A percentile compares a stretch with the other conserved stretches of the same genome.
These are phyloP conservation scores for Coffea eugenioides DNA, from an alignment of 257 asterid genomes.

Conservation along the genomic window DNA sequence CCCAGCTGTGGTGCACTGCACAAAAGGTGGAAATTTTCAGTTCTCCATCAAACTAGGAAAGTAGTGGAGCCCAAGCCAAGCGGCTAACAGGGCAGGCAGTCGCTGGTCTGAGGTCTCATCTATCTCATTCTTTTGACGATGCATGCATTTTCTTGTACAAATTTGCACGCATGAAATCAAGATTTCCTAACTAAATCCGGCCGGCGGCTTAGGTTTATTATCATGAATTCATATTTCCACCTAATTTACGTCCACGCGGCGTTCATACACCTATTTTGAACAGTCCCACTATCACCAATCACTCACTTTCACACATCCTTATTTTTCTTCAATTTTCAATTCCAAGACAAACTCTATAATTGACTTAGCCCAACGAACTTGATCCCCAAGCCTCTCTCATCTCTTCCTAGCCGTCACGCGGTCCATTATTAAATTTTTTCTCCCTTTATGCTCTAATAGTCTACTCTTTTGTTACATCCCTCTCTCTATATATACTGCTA, in stretches of 20 bases:
- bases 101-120: not conserved
- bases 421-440: slow-evolving; percentile 7
- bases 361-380: slow-evolving; percentile 40
- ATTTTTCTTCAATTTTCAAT: not conserved
- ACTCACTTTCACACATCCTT: not conserved
- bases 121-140: not conserved
- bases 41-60: too few relatives aligned
- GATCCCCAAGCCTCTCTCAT: slow-evolving; percentile 18
- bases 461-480: not conserved
- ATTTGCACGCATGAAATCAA: slow-evolving; percentile 4
- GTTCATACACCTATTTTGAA: not conserved
- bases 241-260: slow-evolving; percentile 8
- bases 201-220: slow-evolving; percentile 3
- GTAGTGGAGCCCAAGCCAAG: not conserved
- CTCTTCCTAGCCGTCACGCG: slow-evolving; percentile 14
- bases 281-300: not conserved
- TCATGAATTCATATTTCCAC: not conserved
- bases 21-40: not conserved
- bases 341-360: slow-evolving; percentile 3
- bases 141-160: not conserved
- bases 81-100: not conserved
- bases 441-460: not conserved
- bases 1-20: not conserved
- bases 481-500: not conserved
- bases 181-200: not conserved